A percentile compares a stretch with the other conserved stretches of the same genome.
These are phyloP conservation scores for Lactifluus subvellereus DNA, from an alignment of 768 basidiomycete species.

Conservation along the genomic window DNA sequence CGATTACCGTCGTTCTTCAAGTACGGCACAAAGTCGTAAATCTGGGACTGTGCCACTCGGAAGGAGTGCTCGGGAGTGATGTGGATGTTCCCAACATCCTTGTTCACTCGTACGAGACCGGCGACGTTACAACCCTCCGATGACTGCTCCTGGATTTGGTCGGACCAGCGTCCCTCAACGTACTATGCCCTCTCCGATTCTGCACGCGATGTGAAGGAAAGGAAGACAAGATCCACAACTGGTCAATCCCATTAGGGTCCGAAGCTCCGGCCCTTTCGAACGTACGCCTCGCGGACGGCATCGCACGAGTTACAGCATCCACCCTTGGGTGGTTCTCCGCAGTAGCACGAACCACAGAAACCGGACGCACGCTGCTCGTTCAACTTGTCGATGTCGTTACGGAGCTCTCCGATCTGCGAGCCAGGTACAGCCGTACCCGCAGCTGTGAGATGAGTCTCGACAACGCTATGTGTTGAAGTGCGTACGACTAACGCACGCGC, in stretches of 20 bases:
- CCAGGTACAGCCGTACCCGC: conserved; percentile 55
- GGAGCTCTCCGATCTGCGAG: conserved; percentile 54
- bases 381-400: conserved; percentile 83
- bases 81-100: too few species aligned
- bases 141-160: too few species aligned
- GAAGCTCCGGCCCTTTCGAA: conserved; percentile 94
- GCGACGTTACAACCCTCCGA: too few species aligned
- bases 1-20: too few species aligned
- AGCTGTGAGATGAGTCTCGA: conserved; percentile 71
- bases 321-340: conserved; percentile 63
- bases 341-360: conserved; percentile 97
- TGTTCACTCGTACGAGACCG: too few species aligned
- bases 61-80: too few species aligned
- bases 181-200: conserved; percentile 49
- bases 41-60: too few species aligned
- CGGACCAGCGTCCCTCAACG: conserved; percentile 58
- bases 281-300: conserved; percentile 85
- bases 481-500: too few species aligned
- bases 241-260: conserved; percentile 86
- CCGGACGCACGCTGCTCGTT: conserved; percentile 50
- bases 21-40: too few species aligned
- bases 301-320: conserved; percentile 98
- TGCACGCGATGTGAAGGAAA: background rate
- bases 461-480: conserved; percentile 77
- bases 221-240: conserved; percentile 45